Evolutionary conservation across 257 asterid species (phyloP).

Genomic region (Fraxinus quadrangulata): DNA sequence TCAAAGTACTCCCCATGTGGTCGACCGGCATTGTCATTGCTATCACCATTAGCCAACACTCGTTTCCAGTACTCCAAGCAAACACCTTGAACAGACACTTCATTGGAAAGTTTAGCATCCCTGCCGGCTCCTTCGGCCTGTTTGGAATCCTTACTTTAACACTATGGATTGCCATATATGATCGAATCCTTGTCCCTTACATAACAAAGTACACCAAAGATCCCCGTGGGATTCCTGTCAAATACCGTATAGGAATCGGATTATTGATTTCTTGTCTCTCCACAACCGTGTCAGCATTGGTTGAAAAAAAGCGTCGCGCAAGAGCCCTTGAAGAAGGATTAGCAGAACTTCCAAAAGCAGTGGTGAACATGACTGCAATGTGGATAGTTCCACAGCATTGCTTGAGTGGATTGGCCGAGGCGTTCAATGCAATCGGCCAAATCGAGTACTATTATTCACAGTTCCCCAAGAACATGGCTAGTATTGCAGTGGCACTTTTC

Average conservation of each 20-base stretch:
- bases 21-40: conserved; percentile 64
- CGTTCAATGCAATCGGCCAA: conserved; percentile 66
- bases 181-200: conserved; percentile 51
- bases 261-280: conserved; percentile 54
- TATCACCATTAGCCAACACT: conserved; percentile 53
- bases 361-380: conserved; percentile 62
- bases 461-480: conserved; percentile 69
- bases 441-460: conserved; percentile 57
- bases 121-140: conserved; percentile 49
- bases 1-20: conserved; percentile 69
- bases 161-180: conserved; percentile 58
- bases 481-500: conserved; percentile 60
- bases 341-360: conserved; percentile 27
- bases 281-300: conserved; percentile 47
- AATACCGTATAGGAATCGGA: conserved; percentile 60
- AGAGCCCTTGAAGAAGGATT: conserved; percentile 50
- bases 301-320: conserved; percentile 53
- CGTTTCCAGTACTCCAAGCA: conserved; percentile 71
- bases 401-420: conserved; percentile 62
- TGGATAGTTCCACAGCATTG: conserved; percentile 67
- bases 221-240: conserved; percentile 50
- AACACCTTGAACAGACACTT: conserved; percentile 49
- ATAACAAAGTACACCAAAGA: conserved; percentile 47
- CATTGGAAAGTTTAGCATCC: conserved; percentile 49
- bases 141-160: conserved; percentile 49